Base-by-base conservation (phyloP, 2,329 filamentous ascomycete species). In the Cordyceps militaris region DNA sequence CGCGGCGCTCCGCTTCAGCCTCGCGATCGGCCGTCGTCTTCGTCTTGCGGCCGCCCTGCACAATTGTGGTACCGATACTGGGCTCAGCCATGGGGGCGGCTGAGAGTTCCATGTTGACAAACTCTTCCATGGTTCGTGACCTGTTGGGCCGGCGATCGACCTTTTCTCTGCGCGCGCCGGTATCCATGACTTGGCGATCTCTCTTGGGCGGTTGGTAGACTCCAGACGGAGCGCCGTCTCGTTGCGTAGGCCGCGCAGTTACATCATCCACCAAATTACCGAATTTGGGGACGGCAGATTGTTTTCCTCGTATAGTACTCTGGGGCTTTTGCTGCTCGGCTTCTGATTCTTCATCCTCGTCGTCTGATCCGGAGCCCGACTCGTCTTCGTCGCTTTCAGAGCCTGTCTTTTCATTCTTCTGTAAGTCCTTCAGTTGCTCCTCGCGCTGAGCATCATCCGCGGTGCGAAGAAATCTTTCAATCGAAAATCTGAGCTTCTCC, bases 181-280 rank as follows among this genome's bases (percentile, higher is more conserved):
- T 84, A 9, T 90, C 89, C 85, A 97, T 93, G 11, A 88, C 78
- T 2, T 89, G 91, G 0, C 93, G 89, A 59, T 90, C 89, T 66
- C 97, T 92, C 67, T 86, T 88, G 23, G 94, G 94, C 13, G 94
- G 91, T 24, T 86, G 84, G 77, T 99, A 99, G 57, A 97, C 83
- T 38, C 90, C 91, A 50, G 87, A 82, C 26, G 63, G 74, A 64
- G 52, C 72, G 62, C 67, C 70, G 5, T 69, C 66, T n/a, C 63
- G 64, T 32, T 64, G 63, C 3, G 65, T 59, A 2, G 66, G 62
- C 24, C 65, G 64, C 7, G 64, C 61, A 2, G 69, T 64, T 26
- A 68, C 65, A 55, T 73, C 72, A 56, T 73, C 70, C 19, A 70
- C 64, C 59, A 74, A 57, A 8, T 61, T 62, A 42, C 63, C 65